Base-by-base conservation (phyloP, 2,329 filamentous ascomycete genomes). In the Penicillium hesseltinei region DNA sequence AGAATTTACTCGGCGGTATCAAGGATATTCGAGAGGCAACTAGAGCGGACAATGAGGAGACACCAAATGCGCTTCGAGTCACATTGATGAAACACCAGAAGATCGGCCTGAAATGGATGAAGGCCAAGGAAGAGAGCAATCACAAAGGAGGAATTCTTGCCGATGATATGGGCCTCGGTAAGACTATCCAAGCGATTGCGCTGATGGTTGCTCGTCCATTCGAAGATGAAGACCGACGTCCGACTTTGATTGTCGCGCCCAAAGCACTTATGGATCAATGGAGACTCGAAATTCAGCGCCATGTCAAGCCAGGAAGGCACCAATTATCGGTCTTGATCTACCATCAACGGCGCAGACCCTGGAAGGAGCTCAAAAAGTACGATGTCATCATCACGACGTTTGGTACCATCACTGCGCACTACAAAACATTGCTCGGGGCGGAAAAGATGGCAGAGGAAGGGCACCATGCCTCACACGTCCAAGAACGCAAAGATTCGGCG, bases 151-250 rank as follows among this genome's bases (percentile, higher is more conserved):
- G 89, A 23, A 91, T 93, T 54, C 78, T 92, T 25, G 88, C 87
- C 1, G 89, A 91, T 66, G 89, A 91, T 61, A 94, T 93, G 90
- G 90, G 90, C 8, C 78, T 93, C 11, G 90, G 90, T 8, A 93
- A 94, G 74, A 93, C 90, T 0, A 88, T 96, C 25, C 91, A 93
- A 60, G 88, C 90, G 5, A 79, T 97, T 23, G 84, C 92, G 4
- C 81, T 96, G 43, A 89, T 96, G 64, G 79, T 91, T 13, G 82
- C 84, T 6, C 82, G 86, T 6, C 86, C 82, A n/a, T 84, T 89
- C 0, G 73, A 77, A 0, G 80, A 87, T 59, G 75, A 75, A n/a
- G 71, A 76, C 59, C 79, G 76, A 56, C 84, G 90, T 78, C 92
- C 91, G 0, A 94, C 87, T n/a, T 77, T 96, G 25, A 91, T 96